Evolutionary conservation across 1,284 basidiomycete genomes (phyloP).

Genomic region (Apiotrichum laibachii): DNA sequence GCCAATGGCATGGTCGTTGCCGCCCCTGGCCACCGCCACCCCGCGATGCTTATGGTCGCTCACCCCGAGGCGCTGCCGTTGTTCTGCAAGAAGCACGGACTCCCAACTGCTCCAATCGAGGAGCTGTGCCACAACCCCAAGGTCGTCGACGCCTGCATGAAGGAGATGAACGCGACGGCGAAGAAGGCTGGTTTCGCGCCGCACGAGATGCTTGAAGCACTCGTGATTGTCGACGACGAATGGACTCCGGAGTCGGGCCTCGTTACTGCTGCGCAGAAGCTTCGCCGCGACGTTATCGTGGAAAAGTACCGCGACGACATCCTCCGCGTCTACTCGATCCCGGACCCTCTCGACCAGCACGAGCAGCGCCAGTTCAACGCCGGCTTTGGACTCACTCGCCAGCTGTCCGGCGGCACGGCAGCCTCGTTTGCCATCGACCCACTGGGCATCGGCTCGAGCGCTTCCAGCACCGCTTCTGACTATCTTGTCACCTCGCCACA

Average conservation of each 20-base stretch:
- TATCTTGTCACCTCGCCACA: too few relatives aligned
- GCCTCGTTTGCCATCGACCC: too few relatives aligned
- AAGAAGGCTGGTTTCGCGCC: slow-evolving; percentile 83
- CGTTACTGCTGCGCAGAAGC: slow-evolving; percentile 87
- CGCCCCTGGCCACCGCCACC: slow-evolving; percentile 73
- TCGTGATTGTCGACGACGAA: slow-evolving; percentile 77
- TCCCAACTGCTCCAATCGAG: slow-evolving; percentile 52
- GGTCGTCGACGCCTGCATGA: slow-evolving; percentile 67
- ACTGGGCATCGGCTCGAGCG: too few relatives aligned
- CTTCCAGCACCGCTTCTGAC: too few relatives aligned
- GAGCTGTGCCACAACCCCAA: slow-evolving; percentile 63
- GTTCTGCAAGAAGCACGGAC: slow-evolving; percentile 53
- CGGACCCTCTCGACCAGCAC: not conserved
- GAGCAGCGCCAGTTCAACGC: too few relatives aligned
- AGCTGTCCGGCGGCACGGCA: too few relatives aligned
- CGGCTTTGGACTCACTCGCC: too few relatives aligned
- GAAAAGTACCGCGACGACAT: slow-evolving; percentile 67
- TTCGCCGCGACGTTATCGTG: slow-evolving; percentile 72
- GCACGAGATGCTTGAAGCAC: slow-evolving; percentile 74
- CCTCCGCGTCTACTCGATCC: slow-evolving; percentile 55
- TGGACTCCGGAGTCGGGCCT: slow-evolving; percentile 91
- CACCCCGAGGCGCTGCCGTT: slow-evolving; percentile 74
- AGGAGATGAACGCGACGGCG: slow-evolving; percentile 73
- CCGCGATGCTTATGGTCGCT: slow-evolving; percentile 69
- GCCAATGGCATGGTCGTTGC: slow-evolving; percentile 86